phyloP scores from a whole-genome alignment of 768 basidiomycete species.

The Suillus lakei region DNA sequence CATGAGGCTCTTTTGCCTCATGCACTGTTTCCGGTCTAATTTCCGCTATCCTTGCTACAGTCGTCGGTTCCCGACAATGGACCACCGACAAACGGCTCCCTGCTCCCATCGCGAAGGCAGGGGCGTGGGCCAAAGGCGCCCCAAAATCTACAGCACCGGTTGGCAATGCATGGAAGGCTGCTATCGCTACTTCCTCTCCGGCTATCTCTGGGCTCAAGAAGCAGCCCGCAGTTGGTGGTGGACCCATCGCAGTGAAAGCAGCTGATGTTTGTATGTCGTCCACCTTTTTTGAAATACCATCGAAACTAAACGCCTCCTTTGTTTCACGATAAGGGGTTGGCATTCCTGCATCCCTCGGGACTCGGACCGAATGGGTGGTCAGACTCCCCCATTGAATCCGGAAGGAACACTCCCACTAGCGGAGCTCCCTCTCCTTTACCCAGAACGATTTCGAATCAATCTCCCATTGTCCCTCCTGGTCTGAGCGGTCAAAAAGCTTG shows the following conservation, averaged over 20 bases:
- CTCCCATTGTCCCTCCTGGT: conserved; percentile 16
- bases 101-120: conserved; percentile 7
- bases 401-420: conserved; percentile 20
- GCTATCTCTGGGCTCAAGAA: conserved; percentile 7
- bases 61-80: conserved; percentile 36
- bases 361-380: conserved; percentile 20
- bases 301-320: not conserved
- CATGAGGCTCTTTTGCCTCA: not conserved
- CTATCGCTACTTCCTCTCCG: conserved; percentile 11
- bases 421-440: conserved; percentile 10
- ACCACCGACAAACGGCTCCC: conserved; percentile 19
- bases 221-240: conserved; percentile 33
- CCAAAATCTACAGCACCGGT: conserved; percentile 25
- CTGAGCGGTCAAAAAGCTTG: conserved; percentile 15
- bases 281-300: not conserved
- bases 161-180: conserved; percentile 24
- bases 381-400: conserved; percentile 18
- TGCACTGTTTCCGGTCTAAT: conserved; percentile 14
- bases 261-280: conserved; percentile 33
- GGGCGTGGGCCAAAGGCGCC: conserved; percentile 25
- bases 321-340: conserved; percentile 1
- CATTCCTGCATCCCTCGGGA: not conserved
- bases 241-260: conserved; percentile 29
- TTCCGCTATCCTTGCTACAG: conserved; percentile 19
- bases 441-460: conserved; percentile 5